Percentiles rank a stretch among this genome's conserved stretches.
These are phyloP conservation scores for Lactifluus rugatus DNA, from an alignment of 768 basidiomycete species.

Conservation along the genomic window DNA sequence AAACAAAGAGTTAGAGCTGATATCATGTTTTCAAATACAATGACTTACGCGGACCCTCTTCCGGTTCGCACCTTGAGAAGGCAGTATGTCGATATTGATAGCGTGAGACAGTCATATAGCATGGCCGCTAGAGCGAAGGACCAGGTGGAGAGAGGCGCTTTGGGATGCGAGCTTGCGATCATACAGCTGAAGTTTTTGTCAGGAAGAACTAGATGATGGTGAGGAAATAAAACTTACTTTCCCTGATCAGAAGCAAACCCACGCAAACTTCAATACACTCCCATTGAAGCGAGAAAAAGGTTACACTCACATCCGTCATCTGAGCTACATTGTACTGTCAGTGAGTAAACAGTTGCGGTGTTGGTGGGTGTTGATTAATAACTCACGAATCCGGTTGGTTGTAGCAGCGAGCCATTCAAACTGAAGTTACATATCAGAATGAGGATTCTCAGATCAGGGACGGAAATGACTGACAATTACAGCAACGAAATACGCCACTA, in stretches of 20 bases:
- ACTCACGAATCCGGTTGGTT: slow-evolving; percentile 40
- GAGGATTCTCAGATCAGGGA: slow-evolving; percentile 17
- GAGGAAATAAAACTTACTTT: slow-evolving; percentile 24
- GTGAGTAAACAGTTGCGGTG: not conserved
- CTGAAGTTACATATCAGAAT: slow-evolving; percentile 22
- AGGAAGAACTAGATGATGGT: not conserved
- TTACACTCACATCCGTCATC: not conserved
- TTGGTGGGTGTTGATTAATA: slow-evolving; percentile 2
- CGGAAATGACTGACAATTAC: slow-evolving; percentile 32
- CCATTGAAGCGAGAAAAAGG: not conserved
- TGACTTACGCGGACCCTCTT: slow-evolving; percentile 24
- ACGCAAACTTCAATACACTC: not conserved
- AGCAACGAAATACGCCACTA: slow-evolving; percentile 32
- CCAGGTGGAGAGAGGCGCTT: slow-evolving; percentile 36
- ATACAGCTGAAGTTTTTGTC: slow-evolving; percentile 35
- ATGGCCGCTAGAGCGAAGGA: slow-evolving; percentile 51
- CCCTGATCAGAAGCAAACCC: slow-evolving; percentile 23
- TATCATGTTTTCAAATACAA: not conserved
- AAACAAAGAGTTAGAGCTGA: not conserved
- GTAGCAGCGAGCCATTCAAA: slow-evolving; percentile 46
- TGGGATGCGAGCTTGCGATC: slow-evolving; percentile 25
- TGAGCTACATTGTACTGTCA: slow-evolving; percentile 13
- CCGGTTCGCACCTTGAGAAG: slow-evolving; percentile 39
- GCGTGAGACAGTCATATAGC: slow-evolving; percentile 44
- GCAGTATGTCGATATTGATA: slow-evolving; percentile 41